Evolutionary conservation across 208 protist species (phyloP), one percentile per base, ranked within the genome.

Genomic region (Acanthamoeba lenticulata): DNA sequence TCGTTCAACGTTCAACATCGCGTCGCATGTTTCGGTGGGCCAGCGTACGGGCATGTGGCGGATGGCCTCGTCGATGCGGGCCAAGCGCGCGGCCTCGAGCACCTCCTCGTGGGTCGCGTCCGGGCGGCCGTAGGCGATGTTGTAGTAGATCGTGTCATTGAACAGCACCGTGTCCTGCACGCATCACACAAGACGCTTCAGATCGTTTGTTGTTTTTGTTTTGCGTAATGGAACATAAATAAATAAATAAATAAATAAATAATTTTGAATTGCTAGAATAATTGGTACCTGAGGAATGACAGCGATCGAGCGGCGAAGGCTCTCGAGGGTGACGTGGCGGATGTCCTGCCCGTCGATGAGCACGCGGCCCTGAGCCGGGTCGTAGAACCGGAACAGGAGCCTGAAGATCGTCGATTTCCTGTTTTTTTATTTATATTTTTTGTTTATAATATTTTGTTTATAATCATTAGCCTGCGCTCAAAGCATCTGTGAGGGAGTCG

Each of bases 311-410:
- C 47, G 34, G 42, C 96, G 86, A 7, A 98, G 88, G n/a, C 45
- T 94, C 24, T 90, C 65, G 40, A 96, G 88, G 40, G 38, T 92
- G 9, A 96, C 77, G 1, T 96, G 29, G 34, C 38, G 38, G 11
- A 98, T 94, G 67, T 96, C 81, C 45, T 97, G 95, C 9, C 94
- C 94, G 57, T 98, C 96, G 79, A 98, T 95, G 15, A 89, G 7
- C 21, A 98, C 96, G 2, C 19, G 11, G 27, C 97, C 97, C 2
- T 40, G 21, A 1, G 40, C 38, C 6, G 94, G 74, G 85, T 98
- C 96, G 60, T 97, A 98, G 94, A 98, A 98, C 5, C 97, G 96
- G 74, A 94, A 97, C 17, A 98, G 88, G 19, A 98, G 95, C 6
- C 96, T 95, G 27, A 96, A 69, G n/a, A 97, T 94, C 0, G 97